These are phyloP conservation scores for Mycena maculata DNA, from an alignment of 768 basidiomycete genomes.

Conservation along the genomic window DNA sequence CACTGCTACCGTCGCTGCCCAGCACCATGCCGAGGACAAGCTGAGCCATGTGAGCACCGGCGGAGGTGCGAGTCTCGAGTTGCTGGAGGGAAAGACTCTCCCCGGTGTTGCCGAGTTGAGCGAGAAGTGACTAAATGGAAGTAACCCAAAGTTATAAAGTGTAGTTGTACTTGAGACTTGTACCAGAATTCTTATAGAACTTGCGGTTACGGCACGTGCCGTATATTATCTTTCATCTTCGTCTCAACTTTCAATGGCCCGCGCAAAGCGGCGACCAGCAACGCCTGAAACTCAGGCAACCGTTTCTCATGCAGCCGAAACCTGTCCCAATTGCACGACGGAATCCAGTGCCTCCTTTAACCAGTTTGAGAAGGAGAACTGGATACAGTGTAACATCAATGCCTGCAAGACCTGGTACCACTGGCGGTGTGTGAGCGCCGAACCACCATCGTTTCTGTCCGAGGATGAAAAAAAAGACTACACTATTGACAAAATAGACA, in stretches of 20 bases:
- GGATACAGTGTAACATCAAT: conserved; percentile 89
- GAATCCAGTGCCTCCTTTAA: conserved; percentile 44
- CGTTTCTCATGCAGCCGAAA: conserved; percentile 33
- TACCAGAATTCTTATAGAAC: not conserved
- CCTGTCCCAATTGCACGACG: conserved; percentile 66
- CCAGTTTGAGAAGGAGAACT: conserved; percentile 72
- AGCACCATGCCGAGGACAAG: conserved; percentile 85
- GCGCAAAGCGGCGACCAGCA: conserved; percentile 22
- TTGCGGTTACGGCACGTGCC: not conserved
- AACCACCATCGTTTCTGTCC: conserved; percentile 23
- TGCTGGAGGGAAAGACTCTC: conserved; percentile 96
- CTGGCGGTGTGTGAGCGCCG: conserved; percentile 74
- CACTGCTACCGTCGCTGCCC: conserved; percentile 96
- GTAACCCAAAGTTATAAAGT: conserved; percentile 27
- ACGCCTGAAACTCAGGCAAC: conserved; percentile 19
- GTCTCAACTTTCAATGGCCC: conserved; percentile 25
- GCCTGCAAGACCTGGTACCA: conserved; percentile 87
- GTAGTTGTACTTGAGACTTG: conserved; percentile 7
- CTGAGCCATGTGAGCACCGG: conserved; percentile 98
- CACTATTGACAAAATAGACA: conserved; percentile 77
- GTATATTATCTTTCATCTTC: not conserved
- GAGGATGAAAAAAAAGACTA: conserved; percentile 57
- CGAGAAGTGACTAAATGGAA: conserved; percentile 65
- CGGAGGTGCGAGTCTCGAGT: conserved; percentile 92
- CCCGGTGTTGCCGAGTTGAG: conserved; percentile 94